Conservation (phyloP, 2,329 filamentous ascomycete genomes). For the Proliferodiscus dingleyae region DNA sequence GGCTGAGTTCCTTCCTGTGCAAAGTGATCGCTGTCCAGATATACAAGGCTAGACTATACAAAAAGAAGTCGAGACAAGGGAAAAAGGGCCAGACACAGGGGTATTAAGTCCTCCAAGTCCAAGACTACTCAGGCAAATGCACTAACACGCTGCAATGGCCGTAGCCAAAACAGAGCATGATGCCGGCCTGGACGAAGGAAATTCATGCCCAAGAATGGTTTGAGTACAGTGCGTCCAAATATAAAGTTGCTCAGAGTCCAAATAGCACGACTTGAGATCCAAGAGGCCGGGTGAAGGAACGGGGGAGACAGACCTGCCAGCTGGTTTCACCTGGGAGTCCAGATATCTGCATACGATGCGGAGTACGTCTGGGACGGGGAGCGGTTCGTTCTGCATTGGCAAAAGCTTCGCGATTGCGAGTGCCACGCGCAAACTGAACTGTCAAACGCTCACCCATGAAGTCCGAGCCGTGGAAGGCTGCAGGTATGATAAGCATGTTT, state of each 20-base stretch:
- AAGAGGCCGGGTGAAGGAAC: conserved; percentile 46
- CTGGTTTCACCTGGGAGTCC: conserved; percentile 97
- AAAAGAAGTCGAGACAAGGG: conserved; percentile 30
- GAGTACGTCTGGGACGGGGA: conserved; percentile 85
- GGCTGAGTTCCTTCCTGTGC: conserved; percentile 24
- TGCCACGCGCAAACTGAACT: conserved; percentile 95
- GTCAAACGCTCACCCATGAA: conserved; percentile 98
- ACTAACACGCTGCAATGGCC: conserved; percentile 29
- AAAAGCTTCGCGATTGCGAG: conserved; percentile 63
- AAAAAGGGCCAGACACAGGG: conserved; percentile 28
- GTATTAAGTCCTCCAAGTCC: conserved; percentile 26
- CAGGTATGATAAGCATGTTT: conserved; percentile 25
- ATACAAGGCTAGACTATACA: conserved; percentile 26
- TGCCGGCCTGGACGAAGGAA: conserved; percentile 28
- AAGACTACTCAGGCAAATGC: conserved; percentile 32
- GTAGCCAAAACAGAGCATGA: conserved; percentile 25
- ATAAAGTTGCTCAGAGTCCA: conserved; percentile 31
- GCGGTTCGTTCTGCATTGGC: conserved; percentile 57
- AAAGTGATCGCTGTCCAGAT: conserved; percentile 27
- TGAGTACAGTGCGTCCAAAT: conserved; percentile 29
- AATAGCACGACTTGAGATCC: conserved; percentile 33
- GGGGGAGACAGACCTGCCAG: conserved; percentile 96
- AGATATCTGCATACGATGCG: conserved; percentile 95
- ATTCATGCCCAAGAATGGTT: conserved; percentile 20
- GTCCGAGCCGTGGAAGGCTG: conserved; percentile 78